phyloP scores from a whole-genome alignment of 2,329 filamentous ascomycete genomes.

The Knufia fluminis region DNA sequence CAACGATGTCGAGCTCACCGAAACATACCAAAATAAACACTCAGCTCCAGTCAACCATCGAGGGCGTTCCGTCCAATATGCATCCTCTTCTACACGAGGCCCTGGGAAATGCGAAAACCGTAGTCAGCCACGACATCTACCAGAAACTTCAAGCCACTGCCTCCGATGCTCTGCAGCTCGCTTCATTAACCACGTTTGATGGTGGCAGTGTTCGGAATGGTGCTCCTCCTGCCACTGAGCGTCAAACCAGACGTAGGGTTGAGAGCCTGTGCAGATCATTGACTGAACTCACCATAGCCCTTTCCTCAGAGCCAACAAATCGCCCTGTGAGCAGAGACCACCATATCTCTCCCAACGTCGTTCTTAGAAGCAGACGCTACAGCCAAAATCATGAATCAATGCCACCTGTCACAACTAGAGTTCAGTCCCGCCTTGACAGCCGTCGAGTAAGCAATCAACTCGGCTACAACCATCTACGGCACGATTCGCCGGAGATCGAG shows the following conservation, averaged over 20 bases:
- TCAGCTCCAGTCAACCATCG: slow-evolving; percentile 38
- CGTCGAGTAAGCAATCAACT: slow-evolving; percentile 24
- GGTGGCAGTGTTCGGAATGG: slow-evolving; percentile 51
- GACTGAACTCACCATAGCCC: slow-evolving; percentile 80
- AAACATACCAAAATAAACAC: slow-evolving; percentile 49
- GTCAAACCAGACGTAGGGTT: slow-evolving; percentile 78
- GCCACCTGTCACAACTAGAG: slow-evolving; percentile 23
- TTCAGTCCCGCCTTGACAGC: slow-evolving; percentile 31
- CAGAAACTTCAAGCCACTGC: slow-evolving; percentile 71
- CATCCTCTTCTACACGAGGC: slow-evolving; percentile 76
- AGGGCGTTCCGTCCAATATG: slow-evolving; percentile 35
- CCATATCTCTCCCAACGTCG: slow-evolving; percentile 23
- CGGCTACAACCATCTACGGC: slow-evolving; percentile 8
- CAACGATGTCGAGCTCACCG: slow-evolving; percentile 82
- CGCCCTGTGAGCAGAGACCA: slow-evolving; percentile 27
- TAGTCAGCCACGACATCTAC: slow-evolving; percentile 64
- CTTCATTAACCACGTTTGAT: slow-evolving; percentile 54
- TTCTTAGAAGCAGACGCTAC: slow-evolving; percentile 29
- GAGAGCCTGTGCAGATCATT: slow-evolving; percentile 88
- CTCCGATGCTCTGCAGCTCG: slow-evolving; percentile 68
- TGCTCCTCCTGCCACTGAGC: slow-evolving; percentile 50
- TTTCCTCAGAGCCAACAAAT: slow-evolving; percentile 48
- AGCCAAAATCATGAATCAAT: slow-evolving; percentile 31
- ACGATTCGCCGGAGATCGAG: slow-evolving; percentile 23
- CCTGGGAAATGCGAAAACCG: slow-evolving; percentile 63